phyloP scores from a whole-genome alignment of 345 rosid species.

The Corchorus olitorius region DNA sequence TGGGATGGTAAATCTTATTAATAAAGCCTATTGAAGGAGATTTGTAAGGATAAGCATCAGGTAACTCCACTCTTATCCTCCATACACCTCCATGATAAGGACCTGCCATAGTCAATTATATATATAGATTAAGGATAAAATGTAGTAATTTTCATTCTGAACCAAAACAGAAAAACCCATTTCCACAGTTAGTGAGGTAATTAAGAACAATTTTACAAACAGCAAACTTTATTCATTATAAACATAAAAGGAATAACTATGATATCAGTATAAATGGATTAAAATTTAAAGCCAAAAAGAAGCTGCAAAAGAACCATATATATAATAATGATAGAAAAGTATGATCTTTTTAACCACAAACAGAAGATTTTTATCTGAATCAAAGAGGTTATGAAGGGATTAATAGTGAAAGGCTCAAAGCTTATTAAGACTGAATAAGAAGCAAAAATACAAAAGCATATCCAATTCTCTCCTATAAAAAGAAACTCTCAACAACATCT shows the following conservation, averaged over 20 bases:
- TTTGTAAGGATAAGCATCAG: conserved; percentile 90
- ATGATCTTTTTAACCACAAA: background rate
- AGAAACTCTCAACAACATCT: background rate
- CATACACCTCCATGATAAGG: conserved; percentile 89
- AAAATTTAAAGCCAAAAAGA: background rate
- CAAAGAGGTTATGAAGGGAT: background rate
- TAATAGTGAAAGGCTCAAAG: background rate
- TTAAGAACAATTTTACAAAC: background rate
- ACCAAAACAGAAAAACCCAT: background rate
- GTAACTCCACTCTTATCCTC: conserved; percentile 89
- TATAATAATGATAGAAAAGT: background rate
- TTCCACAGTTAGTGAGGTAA: background rate
- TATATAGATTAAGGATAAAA: background rate
- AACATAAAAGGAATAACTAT: background rate
- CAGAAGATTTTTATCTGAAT: background rate
- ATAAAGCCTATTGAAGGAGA: conserved; percentile 60
- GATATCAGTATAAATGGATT: background rate
- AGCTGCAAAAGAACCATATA: background rate
- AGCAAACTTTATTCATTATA: background rate
- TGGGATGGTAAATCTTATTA: conserved; percentile 85
- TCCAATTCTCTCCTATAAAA: background rate
- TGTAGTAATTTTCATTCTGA: too few species aligned
- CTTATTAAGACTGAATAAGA: background rate
- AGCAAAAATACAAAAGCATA: background rate
- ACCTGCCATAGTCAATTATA: conserved; percentile 49